Conservation (phyloP, 2,329 filamentous ascomycete species). For the Penicillium sp. region DNA sequence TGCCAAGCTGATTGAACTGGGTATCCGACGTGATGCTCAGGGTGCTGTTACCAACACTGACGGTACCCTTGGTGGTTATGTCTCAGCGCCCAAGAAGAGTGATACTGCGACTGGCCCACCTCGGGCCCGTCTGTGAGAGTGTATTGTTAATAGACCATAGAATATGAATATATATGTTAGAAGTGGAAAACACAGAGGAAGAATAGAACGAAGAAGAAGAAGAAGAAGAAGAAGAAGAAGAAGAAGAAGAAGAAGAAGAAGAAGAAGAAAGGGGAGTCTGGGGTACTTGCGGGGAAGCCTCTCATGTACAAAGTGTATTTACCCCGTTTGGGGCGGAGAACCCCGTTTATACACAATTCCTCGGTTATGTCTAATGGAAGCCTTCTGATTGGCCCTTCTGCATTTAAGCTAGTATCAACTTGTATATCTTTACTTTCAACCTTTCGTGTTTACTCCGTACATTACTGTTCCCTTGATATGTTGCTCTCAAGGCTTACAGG, state of each 20-base stretch:
- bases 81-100: slow-evolving; percentile 60
- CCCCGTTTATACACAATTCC: slow-evolving; percentile 2
- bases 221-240: neutral
- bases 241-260: neutral
- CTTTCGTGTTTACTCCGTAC: no score
- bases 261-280: slow-evolving; percentile 9
- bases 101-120: slow-evolving; percentile 31
- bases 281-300: slow-evolving; percentile 18
- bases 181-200: neutral
- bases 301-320: neutral
- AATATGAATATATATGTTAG: slow-evolving; percentile 7
- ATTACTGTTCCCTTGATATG: no score
- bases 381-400: slow-evolving; percentile 8
- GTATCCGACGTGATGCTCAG: slow-evolving; percentile 56
- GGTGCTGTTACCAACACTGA: slow-evolving; percentile 59
- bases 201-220: neutral
- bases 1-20: slow-evolving; percentile 62
- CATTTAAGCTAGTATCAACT: no score
- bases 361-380: slow-evolving; percentile 15
- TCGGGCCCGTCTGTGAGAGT: slow-evolving; percentile 30
- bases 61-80: slow-evolving; percentile 59
- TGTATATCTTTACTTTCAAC: no score
- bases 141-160: slow-evolving; percentile 19
- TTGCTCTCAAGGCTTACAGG: no score
- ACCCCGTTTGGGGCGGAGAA: neutral